Evolutionary conservation across 805 yeast genomes (phyloP), one percentile per base, ranked within the genome.

Genomic region (Spathaspora boniae): DNA sequence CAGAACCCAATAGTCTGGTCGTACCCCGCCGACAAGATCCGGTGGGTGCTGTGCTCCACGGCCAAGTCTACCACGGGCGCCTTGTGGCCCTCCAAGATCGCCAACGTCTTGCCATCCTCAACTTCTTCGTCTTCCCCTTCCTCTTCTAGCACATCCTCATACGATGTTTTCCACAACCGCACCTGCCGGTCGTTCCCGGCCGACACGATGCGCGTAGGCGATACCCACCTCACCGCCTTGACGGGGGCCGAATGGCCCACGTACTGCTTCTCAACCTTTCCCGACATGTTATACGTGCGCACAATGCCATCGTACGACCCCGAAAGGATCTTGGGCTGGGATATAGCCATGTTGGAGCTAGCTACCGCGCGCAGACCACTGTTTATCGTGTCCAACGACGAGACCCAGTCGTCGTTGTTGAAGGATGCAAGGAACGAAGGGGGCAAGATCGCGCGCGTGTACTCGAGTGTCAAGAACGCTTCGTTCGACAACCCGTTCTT

Each of bases 271-370:
- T 79, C 82, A 7, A 89, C 82, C 33, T 76, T 72, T 7, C 97
- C 98, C 11, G 86, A 74, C 60, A 77, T 62, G 54, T 86, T 81
- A 80, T 89, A 93, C 8, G 93, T 78, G 45, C 98, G 76, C 16
- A 91, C 96, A 20, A 91, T 75, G 48, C 98, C 98, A 58, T 93
- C 98, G 54, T 89, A 93, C 0, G 95, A 80, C 26, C 98, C 98
- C 9, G 93, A 79, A 29, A 88, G 68, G 36, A 91, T 84, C 51
- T 73, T 72, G 21, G 80, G 72, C 28, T 65, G 59, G 4, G 56
- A 49, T 21, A 65, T 59, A 8, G 46, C 23, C 37, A 50, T 36
- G 33, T 51, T 53, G 22, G 56, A 48, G 6, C 48, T 31, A 3
- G 43, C 36, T 12, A 54, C 62, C 16, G 57, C 47, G 11, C 37